Base-by-base conservation (phyloP, 768 basidiomycete species). In the Tephrocybe sp. region DNA sequence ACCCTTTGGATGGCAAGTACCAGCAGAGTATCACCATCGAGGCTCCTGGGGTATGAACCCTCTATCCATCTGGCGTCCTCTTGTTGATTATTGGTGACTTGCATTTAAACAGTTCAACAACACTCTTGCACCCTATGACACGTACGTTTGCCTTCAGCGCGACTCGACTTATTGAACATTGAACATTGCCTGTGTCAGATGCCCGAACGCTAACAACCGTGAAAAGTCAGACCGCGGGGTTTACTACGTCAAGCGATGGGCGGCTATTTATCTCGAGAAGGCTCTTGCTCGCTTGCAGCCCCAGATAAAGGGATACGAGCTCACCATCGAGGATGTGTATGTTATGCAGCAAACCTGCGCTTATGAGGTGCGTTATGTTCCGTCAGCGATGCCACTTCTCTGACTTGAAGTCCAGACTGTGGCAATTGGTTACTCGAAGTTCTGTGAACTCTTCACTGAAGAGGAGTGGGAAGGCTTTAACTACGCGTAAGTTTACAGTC, bases 401-500 rank as follows among this genome's bases (percentile, higher is more conserved):
- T 48, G 23, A 36, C 48, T 36, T 4, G 21, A 24, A 37, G 4
- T 17, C 11, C 48, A 90, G 88, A 94, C 95, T 15, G 95, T 96
- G 39, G 89, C 92, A 0, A 76, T 96, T 10, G 93, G 92, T 8
- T 95, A 92, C 63, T 93, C 91, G 14, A 86, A 85, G 56, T 98
- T 95, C 70, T 98, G 93, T 57, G 84, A 85, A 49, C 73, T 97
- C 2, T 98, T 98, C 68, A 93, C 91, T 0, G 79, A 87, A 60
- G 84, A 90, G 38, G 94, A 97, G 68, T 98, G 93, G 94, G 86
- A 90, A 63, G 92, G 92, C 0, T 96, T 93, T 65, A 81, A 91
- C 65, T 96, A 97, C 55, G 77, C 87, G 82, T 90, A 57, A 50
- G 86, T 71, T 21, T 7, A 15, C 36, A 12, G 18, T 24, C 47